Percentiles rank a stretch among this genome's conserved stretches.
phyloP scores from a whole-genome alignment of 208 protist genomes.

The Strigomonas culicis region DNA sequence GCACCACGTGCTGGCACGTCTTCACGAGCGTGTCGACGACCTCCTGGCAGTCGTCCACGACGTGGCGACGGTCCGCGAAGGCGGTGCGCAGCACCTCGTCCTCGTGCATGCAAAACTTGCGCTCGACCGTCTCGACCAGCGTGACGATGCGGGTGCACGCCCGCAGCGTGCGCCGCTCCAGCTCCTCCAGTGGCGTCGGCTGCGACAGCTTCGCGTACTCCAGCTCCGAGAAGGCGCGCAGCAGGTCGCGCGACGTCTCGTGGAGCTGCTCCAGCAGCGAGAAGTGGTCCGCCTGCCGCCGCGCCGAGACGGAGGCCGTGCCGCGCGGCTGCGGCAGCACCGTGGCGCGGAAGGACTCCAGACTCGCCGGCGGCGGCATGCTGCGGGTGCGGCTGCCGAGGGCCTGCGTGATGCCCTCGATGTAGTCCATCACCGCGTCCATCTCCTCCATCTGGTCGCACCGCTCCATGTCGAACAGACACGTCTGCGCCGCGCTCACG shows the following conservation, averaged over 20 bases:
- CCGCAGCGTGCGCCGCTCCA: constrained; percentile 40
- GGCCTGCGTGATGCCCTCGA: constrained; percentile 37
- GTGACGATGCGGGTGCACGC: constrained; percentile 25
- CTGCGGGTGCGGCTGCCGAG: constrained; percentile 40
- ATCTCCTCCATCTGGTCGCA: constrained; percentile 40
- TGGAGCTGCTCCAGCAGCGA: constrained; percentile 47
- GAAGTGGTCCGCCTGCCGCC: constrained; percentile 8
- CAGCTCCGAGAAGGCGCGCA: constrained; percentile 50
- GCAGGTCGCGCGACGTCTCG: constrained; percentile 30
- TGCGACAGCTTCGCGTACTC: constrained; percentile 53
- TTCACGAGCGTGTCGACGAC: constrained; percentile 33
- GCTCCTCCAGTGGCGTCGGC: constrained; percentile 25
- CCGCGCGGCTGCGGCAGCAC: constrained; percentile 31
- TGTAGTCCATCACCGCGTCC: constrained; percentile 55
- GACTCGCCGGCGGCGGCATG: constrained; percentile 39
- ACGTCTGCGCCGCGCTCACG: background rate
- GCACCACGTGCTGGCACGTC: constrained; percentile 36
- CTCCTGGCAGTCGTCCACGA: constrained; percentile 31
- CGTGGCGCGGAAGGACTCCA: constrained; percentile 41
- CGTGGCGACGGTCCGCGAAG: constrained; percentile 24
- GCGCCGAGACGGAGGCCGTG: background rate
- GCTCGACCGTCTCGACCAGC: constrained; percentile 48
- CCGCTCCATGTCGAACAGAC: background rate
- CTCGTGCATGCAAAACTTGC: constrained; percentile 57
- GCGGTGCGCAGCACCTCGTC: constrained; percentile 29